Conservation (phyloP, 2,329 filamentous ascomycete genomes). For the Colletotrichum abscissum region DNA sequence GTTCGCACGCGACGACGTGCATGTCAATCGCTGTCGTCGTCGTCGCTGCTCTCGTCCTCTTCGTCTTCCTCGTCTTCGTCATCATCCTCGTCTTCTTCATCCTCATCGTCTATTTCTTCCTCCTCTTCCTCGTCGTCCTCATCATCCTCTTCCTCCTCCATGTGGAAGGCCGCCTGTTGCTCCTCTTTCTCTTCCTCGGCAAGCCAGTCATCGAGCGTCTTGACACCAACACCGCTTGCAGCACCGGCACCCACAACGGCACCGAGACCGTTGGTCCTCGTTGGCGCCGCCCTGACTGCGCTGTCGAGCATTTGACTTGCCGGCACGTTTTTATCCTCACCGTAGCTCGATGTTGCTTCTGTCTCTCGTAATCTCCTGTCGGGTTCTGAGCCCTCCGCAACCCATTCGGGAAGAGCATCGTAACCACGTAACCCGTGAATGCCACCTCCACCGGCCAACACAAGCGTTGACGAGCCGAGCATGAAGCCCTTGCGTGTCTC, state of each 20-base stretch:
- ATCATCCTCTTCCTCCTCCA: constrained; percentile 60
- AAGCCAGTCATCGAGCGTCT: constrained; percentile 94
- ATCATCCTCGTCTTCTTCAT: constrained; percentile 58
- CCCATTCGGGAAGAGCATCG: constrained; percentile 85
- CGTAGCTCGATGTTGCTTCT: constrained; percentile 51
- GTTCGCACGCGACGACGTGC: not conserved
- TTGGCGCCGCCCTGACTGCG: constrained; percentile 52
- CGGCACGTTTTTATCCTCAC: constrained; percentile 58
- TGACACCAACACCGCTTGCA: constrained; percentile 65
- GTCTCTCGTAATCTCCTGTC: constrained; percentile 78
- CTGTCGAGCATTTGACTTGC: constrained; percentile 74
- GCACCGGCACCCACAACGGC: constrained; percentile 12
- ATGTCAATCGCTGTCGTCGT: constrained; percentile 44
- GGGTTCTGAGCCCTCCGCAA: constrained; percentile 82
- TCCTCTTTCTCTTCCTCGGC: constrained; percentile 75
- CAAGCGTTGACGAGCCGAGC: constrained; percentile 86
- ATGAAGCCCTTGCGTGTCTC: constrained; percentile 82
- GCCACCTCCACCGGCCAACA: constrained; percentile 81
- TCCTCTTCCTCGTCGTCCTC: constrained; percentile 64
- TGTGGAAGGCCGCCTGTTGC: constrained; percentile 62
- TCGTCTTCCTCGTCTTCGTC: constrained; percentile 54
- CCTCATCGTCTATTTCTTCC: constrained; percentile 60
- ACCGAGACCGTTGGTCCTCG: constrained; percentile 60
- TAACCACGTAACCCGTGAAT: constrained; percentile 83
- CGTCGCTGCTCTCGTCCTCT: constrained; percentile 54